phyloP scores from a whole-genome alignment of 2,329 filamentous ascomycete genomes.

The Rosellinia necatrix region DNA sequence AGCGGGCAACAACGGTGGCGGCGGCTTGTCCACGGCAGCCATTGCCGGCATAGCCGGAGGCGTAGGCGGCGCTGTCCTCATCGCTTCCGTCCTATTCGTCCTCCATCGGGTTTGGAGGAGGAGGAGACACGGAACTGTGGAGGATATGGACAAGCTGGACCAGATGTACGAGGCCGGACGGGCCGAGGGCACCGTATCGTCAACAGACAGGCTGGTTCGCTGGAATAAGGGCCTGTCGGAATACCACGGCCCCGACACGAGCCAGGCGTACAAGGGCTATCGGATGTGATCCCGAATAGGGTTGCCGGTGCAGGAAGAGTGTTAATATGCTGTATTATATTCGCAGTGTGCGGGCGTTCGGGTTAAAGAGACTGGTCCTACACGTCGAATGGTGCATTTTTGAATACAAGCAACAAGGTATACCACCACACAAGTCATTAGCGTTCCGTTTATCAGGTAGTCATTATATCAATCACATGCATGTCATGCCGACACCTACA shows the following conservation, averaged over 20 bases:
- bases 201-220: constrained; percentile 35
- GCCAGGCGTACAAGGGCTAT: constrained; percentile 35
- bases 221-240: constrained; percentile 41
- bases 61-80: constrained; percentile 34
- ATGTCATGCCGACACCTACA: not conserved
- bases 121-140: constrained; percentile 38
- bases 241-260: constrained; percentile 34
- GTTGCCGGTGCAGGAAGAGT: not conserved
- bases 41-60: constrained; percentile 41
- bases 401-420: not conserved
- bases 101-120: constrained; percentile 40
- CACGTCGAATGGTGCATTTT: constrained; percentile 3
- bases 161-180: constrained; percentile 39
- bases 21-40: constrained; percentile 30
- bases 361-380: not conserved
- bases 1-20: constrained; percentile 12
- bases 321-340: constrained; percentile 5
- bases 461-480: not conserved
- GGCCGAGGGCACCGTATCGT: constrained; percentile 31
- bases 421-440: not conserved
- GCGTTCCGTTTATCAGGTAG: constrained; percentile 6
- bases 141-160: constrained; percentile 35
- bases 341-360: constrained; percentile 6
- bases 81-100: constrained; percentile 33
- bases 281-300: constrained; percentile 31